phyloP scores from a whole-genome alignment of 306 rosid species.

The Spatholobus suberectus region DNA sequence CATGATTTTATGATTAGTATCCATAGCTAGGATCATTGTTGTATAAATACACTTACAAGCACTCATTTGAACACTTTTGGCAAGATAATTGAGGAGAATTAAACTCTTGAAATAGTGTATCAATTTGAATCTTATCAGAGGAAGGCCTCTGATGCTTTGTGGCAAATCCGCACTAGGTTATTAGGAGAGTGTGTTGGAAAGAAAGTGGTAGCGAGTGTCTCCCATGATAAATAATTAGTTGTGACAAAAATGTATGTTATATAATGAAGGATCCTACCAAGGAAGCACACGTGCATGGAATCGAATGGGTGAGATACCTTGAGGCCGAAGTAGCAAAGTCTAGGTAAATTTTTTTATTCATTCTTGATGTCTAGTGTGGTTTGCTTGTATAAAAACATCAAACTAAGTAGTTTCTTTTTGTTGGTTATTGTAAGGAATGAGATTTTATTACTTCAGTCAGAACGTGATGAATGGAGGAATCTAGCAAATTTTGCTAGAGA shows the following conservation, averaged over 20 bases:
- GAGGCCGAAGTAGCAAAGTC: constrained; percentile 41
- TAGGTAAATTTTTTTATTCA: constrained; percentile 35
- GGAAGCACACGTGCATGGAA: no score
- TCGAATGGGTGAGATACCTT: background rate
- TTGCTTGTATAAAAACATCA: background rate
- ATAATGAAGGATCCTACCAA: constrained; percentile 35
- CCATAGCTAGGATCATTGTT: no score
- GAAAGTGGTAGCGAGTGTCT: background rate
- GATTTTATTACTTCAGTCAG: constrained; percentile 23
- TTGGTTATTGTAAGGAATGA: constrained; percentile 37
- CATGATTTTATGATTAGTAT: no score
- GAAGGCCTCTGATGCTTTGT: no score
- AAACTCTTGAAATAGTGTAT: no score
- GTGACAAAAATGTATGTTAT: constrained; percentile 13
- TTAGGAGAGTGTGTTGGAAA: background rate
- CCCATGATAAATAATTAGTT: background rate
- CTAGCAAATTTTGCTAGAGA: constrained; percentile 35
- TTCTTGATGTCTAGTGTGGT: background rate
- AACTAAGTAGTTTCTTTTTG: background rate
- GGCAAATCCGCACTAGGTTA: no score
- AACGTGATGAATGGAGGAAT: constrained; percentile 33
- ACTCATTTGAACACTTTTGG: no score
- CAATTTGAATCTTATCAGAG: no score
- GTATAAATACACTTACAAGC: no score
- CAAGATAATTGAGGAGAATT: no score